These are phyloP conservation scores for Larix kaempferi DNA, from an alignment of 75 land plant genomes.

Conservation along the genomic window DNA sequence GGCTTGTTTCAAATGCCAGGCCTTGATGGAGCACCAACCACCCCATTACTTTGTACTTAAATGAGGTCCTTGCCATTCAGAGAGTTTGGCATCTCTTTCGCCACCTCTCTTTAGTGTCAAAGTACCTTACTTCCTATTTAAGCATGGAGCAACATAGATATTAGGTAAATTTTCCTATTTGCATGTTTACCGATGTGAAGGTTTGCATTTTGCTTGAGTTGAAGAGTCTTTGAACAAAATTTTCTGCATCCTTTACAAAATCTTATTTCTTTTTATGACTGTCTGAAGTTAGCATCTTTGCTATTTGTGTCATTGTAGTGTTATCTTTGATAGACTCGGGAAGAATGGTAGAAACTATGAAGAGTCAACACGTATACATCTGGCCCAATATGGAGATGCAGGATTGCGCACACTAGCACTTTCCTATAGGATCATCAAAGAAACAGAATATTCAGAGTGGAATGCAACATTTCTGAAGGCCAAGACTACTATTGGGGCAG, in stretches of 20 bases:
- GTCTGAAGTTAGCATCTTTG: not conserved
- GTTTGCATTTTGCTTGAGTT: not conserved
- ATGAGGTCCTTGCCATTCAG: too few relatives aligned
- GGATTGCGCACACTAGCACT: slow-evolving; percentile 83
- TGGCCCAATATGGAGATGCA: slow-evolving; percentile 73
- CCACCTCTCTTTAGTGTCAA: too few relatives aligned
- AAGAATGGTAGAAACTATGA: slow-evolving; percentile 54
- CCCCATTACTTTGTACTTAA: too few relatives aligned
- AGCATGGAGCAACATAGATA: too few relatives aligned
- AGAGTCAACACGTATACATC: slow-evolving; percentile 54
- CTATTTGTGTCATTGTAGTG: slow-evolving; percentile 28
- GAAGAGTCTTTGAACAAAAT: not conserved
- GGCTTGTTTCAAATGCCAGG: too few relatives aligned
- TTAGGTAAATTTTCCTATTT: not conserved
- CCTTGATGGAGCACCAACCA: too few relatives aligned
- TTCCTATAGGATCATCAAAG: slow-evolving; percentile 55
- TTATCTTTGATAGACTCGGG: slow-evolving; percentile 70
- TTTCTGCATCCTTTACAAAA: not conserved
- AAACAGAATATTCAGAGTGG: slow-evolving; percentile 68
- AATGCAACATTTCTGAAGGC: slow-evolving; percentile 63
- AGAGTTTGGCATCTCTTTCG: too few relatives aligned
- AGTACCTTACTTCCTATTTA: too few relatives aligned
- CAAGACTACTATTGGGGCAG: slow-evolving; percentile 65
- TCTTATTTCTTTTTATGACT: not conserved
- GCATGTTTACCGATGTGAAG: too few relatives aligned